Conservation (phyloP, 306 rosid genomes). For the Bauhinia variegata region DNA sequence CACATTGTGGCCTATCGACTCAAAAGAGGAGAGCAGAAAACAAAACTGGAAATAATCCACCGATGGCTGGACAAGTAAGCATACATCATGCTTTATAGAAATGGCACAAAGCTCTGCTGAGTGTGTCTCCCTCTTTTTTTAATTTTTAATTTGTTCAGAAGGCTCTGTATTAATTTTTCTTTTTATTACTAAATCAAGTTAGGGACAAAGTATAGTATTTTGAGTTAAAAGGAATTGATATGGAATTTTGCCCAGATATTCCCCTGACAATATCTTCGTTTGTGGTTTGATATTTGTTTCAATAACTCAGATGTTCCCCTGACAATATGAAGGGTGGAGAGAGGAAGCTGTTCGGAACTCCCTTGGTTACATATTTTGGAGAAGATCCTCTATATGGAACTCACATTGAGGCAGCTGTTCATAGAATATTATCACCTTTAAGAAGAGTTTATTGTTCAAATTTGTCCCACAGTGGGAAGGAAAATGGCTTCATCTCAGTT, state of each 20-base stretch:
- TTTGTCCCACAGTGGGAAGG: constrained; percentile 62
- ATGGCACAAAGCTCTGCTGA: constrained; percentile 15
- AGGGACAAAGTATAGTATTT: too few relatives aligned
- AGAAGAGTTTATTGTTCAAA: constrained; percentile 60
- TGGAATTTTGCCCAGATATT: too few relatives aligned
- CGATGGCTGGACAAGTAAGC: constrained; percentile 79
- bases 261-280: constrained; percentile 5
- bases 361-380: constrained; percentile 76
- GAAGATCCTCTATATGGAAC: constrained; percentile 65
- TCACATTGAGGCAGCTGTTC: constrained; percentile 58
- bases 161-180: too few relatives aligned
- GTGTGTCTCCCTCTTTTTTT: neutral
- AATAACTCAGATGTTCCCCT: constrained; percentile 47
- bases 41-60: constrained; percentile 78
- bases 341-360: constrained; percentile 80
- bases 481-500: constrained; percentile 68
- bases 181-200: too few relatives aligned
- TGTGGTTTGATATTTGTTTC: constrained; percentile 33
- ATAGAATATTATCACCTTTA: constrained; percentile 70
- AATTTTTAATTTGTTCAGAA: too few relatives aligned
- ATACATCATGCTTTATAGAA: constrained; percentile 18
- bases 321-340: constrained; percentile 67
- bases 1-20: constrained; percentile 86
- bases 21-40: constrained; percentile 55
- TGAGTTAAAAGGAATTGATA: too few relatives aligned